These are phyloP conservation scores for Tuber aestivum DNA, from an alignment of 495 filamentous ascomycete genomes.

Conservation along the genomic window DNA sequence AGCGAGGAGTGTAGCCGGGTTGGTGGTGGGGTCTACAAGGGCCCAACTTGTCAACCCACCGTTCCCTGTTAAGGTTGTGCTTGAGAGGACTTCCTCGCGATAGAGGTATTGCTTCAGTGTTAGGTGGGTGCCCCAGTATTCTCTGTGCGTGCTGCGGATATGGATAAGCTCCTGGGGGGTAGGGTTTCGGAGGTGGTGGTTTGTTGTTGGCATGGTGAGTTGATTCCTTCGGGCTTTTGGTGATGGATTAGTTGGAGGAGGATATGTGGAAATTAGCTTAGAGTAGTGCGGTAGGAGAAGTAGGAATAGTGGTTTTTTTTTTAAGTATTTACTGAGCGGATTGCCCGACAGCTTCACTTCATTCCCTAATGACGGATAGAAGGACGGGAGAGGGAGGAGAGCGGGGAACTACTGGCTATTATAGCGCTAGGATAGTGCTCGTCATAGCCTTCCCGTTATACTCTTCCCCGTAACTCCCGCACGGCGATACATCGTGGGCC, in stretches of 20 bases:
- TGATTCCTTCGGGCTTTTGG: background rate
- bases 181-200: constrained; percentile 40
- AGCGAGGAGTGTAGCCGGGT: constrained; percentile 56
- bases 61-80: constrained; percentile 61
- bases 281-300: background rate
- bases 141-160: constrained; percentile 29
- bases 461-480: background rate
- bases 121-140: constrained; percentile 37
- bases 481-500: background rate
- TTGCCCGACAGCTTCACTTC: background rate
- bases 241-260: background rate
- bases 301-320: constrained; percentile 8
- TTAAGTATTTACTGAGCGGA: background rate
- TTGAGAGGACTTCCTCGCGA: constrained; percentile 66
- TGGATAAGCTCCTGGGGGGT: constrained; percentile 40
- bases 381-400: background rate
- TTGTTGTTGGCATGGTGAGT: constrained; percentile 31
- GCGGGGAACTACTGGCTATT: background rate
- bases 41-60: constrained; percentile 82
- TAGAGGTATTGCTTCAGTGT: constrained; percentile 61
- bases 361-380: background rate
- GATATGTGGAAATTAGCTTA: background rate
- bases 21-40: constrained; percentile 55
- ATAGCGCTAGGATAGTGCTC: background rate
- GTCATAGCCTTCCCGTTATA: background rate